Percentiles rank a stretch among this genome's conserved stretches.
Evolutionary conservation across 2,329 filamentous ascomycete genomes (phyloP).

Genomic region (Cladosporium colombiae): DNA sequence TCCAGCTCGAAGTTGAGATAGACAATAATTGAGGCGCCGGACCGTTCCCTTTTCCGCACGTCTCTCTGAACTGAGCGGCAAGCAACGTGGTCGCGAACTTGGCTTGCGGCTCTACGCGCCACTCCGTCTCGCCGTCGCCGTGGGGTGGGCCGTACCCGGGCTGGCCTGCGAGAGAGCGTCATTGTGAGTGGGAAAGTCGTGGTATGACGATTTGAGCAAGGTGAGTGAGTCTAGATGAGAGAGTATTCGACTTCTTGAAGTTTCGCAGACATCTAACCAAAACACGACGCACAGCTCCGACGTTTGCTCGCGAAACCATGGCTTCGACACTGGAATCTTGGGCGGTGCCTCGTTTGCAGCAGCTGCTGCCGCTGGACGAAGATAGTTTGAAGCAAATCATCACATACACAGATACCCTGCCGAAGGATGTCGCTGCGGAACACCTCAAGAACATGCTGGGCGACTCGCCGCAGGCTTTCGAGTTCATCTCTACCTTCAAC

Average conservation of each 20-base stretch:
- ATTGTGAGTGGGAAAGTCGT: neutral
- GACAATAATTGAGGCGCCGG: constrained; percentile 12
- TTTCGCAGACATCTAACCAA: neutral
- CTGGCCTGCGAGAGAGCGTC: neutral
- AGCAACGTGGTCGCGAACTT: neutral
- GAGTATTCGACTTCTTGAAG: neutral
- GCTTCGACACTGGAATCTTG: constrained; percentile 43
- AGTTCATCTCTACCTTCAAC: constrained; percentile 76
- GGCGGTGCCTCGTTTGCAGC: constrained; percentile 71
- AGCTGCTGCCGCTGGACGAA: constrained; percentile 80
- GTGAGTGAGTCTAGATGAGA: neutral
- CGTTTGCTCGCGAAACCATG: constrained; percentile 23
- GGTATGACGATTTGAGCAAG: constrained; percentile 12
- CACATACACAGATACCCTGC: constrained; percentile 75
- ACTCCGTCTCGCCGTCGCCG: neutral
- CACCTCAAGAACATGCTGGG: constrained; percentile 88
- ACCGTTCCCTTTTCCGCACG: constrained; percentile 1
- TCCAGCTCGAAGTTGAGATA: constrained; percentile 15
- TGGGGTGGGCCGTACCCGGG: neutral
- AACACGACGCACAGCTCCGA: neutral
- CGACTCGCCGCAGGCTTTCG: constrained; percentile 72
- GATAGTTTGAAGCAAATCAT: constrained; percentile 82
- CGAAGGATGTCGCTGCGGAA: constrained; percentile 74
- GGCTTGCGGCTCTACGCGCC: constrained; percentile 4
- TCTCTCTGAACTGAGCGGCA: neutral